Base-by-base conservation (phyloP, 305 asterid species). In the Plantago lanceolata region DNA sequence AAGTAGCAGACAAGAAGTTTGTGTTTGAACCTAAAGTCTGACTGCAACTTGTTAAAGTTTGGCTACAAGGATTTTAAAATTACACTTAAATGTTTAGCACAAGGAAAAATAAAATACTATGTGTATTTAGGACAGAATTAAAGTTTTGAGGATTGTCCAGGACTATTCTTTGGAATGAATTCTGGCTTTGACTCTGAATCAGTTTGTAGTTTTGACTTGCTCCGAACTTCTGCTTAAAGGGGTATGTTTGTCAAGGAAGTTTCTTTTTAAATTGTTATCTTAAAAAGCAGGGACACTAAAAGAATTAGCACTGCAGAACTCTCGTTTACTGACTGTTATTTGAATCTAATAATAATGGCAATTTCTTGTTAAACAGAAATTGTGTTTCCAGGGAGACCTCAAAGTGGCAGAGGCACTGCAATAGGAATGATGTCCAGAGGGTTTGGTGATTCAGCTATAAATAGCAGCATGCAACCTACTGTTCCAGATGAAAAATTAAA, bases 361-460 rank as follows among this genome's bases (percentile, higher is more conserved):
- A 7, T 60, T 57, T 73, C 14, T 62, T 8, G 63, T 63, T 45
- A 47, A 68, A 75, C 92, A 87, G 97, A 89, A 72, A 84, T 82
- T 14, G 78, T 87, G 69, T 87, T 93, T 74, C 92, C 94, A 55
- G 92, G 92, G 65, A 89, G 97, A 75, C 94, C 95, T 71, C 91
- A 83, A 75, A 89, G 88, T 71, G 71, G 90, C 57, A 79, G 90
- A 55, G 80, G 94, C 62, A 76, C 74, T 79, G 72, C 81, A 70
- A 62, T 81, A 49, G 88, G 79, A 50, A 82, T 75, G 81, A 44
- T 75, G 28, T 69, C 82, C 48, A 78, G 82, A 69, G 84, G 69
- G 19, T 68, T 69, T 62, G 75, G 66, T 67, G 93, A 82, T 66
- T 62, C 84, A 29, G 62, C 87, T 66, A 67, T 69, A 68, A 80